These are phyloP conservation scores for Leishmania tarentolae DNA, from an alignment of 208 protist genomes.

Conservation along the genomic window DNA sequence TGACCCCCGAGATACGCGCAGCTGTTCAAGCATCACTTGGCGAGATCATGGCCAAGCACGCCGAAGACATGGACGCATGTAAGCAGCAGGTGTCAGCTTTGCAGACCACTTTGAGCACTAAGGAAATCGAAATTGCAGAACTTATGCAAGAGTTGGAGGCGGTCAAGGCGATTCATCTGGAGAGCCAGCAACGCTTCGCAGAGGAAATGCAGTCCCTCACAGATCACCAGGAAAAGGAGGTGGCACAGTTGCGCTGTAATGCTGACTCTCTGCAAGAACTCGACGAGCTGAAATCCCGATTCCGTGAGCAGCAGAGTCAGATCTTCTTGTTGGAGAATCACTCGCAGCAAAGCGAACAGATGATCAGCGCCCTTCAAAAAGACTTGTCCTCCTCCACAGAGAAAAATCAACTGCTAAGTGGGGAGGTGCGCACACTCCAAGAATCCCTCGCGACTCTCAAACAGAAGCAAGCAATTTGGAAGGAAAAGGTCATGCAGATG, in stretches of 20 bases:
- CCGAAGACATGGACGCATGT: slow-evolving; percentile 5
- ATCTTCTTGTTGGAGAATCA: slow-evolving; percentile 40
- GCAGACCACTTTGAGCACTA: background rate
- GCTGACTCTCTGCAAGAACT: slow-evolving; percentile 18
- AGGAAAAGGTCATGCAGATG: slow-evolving; percentile 55
- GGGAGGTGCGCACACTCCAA: slow-evolving; percentile 17
- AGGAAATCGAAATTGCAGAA: slow-evolving; percentile 5
- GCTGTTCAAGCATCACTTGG: slow-evolving; percentile 30
- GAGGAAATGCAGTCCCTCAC: slow-evolving; percentile 37
- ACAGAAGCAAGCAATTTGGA: slow-evolving; percentile 42
- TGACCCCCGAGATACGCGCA: slow-evolving; percentile 17
- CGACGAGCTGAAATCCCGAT: slow-evolving; percentile 10
- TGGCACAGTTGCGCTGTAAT: slow-evolving; percentile 12
- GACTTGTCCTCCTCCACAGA: slow-evolving; percentile 22
- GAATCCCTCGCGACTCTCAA: slow-evolving; percentile 20
- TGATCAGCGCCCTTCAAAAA: slow-evolving; percentile 21
- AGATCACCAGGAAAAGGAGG: slow-evolving; percentile 21
- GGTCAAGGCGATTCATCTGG: slow-evolving; percentile 32
- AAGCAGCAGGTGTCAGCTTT: background rate
- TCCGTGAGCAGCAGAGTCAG: slow-evolving; percentile 12
- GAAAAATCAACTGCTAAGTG: slow-evolving; percentile 14
- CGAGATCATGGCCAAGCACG: slow-evolving; percentile 10
- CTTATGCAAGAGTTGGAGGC: slow-evolving; percentile 34
- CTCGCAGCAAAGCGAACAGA: slow-evolving; percentile 23
- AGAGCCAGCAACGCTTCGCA: slow-evolving; percentile 33